Conservation (phyloP, 2,329 filamentous ascomycete genomes). For the Claviceps sp. region DNA sequence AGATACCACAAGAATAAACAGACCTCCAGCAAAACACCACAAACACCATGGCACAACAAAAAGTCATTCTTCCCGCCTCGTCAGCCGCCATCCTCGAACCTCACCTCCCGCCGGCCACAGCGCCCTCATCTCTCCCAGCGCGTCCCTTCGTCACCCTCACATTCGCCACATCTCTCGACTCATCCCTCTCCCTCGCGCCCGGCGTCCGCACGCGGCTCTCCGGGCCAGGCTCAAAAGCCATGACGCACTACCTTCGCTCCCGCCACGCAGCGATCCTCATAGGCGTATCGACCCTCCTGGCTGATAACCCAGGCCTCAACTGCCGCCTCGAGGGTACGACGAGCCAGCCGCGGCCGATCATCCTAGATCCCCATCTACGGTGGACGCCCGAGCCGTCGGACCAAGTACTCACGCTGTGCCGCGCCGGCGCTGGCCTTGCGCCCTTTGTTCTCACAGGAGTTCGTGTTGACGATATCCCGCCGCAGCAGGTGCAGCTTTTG, state of each 20-base stretch:
- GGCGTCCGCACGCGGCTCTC: conserved; percentile 75
- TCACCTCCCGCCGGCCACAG: conserved; percentile 17
- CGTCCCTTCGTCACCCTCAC: conserved; percentile 61
- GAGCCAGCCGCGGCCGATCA: conserved; percentile 65
- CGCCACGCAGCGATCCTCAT: conserved; percentile 75
- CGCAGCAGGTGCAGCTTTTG: conserved; percentile 28
- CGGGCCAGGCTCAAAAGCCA: conserved; percentile 69
- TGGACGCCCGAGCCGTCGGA: conserved; percentile 50
- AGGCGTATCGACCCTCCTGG: conserved; percentile 69
- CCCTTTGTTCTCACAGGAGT: conserved; percentile 56
- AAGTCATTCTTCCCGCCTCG: conserved; percentile 19
- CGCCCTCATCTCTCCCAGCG: neutral
- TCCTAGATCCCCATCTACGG: conserved; percentile 66
- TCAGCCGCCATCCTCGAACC: conserved; percentile 19
- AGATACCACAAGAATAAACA: neutral
- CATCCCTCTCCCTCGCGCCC: conserved; percentile 59
- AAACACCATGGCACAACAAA: conserved; percentile 16
- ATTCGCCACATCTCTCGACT: conserved; percentile 83
- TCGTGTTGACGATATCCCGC: conserved; percentile 28
- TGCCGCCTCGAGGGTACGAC: conserved; percentile 54
- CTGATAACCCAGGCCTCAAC: conserved; percentile 77
- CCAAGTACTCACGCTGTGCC: conserved; percentile 53
- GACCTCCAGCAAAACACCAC: neutral
- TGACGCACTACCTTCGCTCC: conserved; percentile 84
- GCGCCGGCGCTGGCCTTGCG: conserved; percentile 51